Base-by-base conservation (phyloP, 345 rosid species). In the Ceriops tagal region DNA sequence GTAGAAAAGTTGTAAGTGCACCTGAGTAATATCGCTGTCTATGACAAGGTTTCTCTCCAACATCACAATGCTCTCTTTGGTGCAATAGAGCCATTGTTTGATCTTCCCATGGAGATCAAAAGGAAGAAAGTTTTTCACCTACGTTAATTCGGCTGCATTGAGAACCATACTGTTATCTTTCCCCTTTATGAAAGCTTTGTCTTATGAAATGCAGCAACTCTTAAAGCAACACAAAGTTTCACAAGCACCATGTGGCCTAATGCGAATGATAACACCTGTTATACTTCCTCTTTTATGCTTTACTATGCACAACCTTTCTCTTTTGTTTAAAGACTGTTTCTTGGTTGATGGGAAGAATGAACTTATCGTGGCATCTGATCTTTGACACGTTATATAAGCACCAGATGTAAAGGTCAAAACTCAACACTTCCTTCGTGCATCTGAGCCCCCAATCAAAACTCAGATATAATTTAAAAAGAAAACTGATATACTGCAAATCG, bases 171-270 rank as follows among this genome's bases (percentile, higher is more conserved):
- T 22, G 15, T 24, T 3, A 31, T 75, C 3, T 83, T 80, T 58
- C 69, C 88, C 61, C 72, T 81, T 28, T 74, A 81, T 1, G 90
- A 88, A 77, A 75, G 85, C 56, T 58, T 80, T 79, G 86, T 80
- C 51, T 71, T 88, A 24, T 78, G 76, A 18, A 49, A 66, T 58
- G 79, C 79, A 24, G 65, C 65, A 5, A 68, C 66, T 32, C 61
- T 71, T 10, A 81, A 80, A 61, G 79, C 65, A 34, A 73, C 79
- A 63, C 68, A 68, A 5, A 72, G 43, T 8, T 84, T 88, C 71
- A 70, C 86, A 34, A 53, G 58, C 15, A 70, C 78, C 62, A 78
- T 84, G 83, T 84, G 87, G 88, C 87, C 88, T 18, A 60, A 66
- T 13, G 87, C 86, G 60, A 80, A 88, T 22, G 71, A 77, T 26